These are phyloP conservation scores for Uncinocarpus reesii DNA, from an alignment of 2,329 filamentous ascomycete species.

Conservation along the genomic window DNA sequence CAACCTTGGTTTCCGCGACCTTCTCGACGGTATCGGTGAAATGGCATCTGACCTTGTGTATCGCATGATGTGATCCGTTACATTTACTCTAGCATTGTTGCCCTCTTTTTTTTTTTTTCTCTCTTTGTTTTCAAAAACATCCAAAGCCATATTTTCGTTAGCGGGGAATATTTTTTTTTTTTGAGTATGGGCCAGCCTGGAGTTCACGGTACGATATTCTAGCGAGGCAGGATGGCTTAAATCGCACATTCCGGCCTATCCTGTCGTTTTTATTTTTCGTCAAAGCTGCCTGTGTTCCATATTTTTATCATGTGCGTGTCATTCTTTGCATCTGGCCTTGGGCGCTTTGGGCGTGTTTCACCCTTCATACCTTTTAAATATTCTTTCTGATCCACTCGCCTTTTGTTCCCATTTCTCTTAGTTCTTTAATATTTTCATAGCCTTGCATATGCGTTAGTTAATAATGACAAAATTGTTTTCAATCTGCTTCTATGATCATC, in stretches of 20 bases:
- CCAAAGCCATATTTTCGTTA: too few relatives aligned
- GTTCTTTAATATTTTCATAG: not conserved
- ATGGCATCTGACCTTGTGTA: constrained; percentile 36
- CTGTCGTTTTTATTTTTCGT: too few relatives aligned
- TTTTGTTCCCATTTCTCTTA: not conserved
- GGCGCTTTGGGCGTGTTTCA: not conserved
- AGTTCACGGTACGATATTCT: too few relatives aligned
- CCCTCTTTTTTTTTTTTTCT: not conserved
- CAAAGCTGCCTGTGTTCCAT: too few relatives aligned
- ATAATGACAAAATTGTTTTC: too few relatives aligned
- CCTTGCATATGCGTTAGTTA: constrained; percentile 9
- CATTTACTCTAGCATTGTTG: not conserved
- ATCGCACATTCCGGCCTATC: too few relatives aligned
- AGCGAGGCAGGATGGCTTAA: too few relatives aligned
- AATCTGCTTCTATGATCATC: too few relatives aligned
- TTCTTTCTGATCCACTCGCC: not conserved
- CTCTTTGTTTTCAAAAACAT: not conserved
- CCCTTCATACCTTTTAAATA: not conserved
- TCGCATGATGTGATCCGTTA: constrained; percentile 29
- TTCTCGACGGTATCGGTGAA: constrained; percentile 32
- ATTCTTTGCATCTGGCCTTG: not conserved
- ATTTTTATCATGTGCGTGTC: not conserved
- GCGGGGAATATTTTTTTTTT: not conserved
- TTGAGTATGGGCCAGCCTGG: too few relatives aligned
- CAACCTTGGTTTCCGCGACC: constrained; percentile 27